phyloP scores from a whole-genome alignment of 805 yeast genomes.

The Blastobotrys robertii region DNA sequence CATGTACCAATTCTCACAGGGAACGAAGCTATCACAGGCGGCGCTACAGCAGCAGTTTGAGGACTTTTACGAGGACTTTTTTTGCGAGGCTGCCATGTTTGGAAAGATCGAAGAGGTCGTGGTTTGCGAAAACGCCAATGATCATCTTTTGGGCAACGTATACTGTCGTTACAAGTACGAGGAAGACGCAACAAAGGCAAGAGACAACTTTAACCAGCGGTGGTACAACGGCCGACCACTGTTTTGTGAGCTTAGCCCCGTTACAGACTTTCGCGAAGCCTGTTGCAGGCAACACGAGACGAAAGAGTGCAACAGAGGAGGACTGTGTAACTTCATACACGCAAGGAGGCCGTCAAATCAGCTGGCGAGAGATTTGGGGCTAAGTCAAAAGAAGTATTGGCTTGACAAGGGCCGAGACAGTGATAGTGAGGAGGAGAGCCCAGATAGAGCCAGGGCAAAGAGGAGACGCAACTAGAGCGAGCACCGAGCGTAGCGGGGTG shows the following conservation, averaged over 20 bases:
- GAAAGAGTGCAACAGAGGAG: constrained; percentile 64
- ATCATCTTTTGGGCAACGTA: constrained; percentile 74
- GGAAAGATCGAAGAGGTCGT: constrained; percentile 51
- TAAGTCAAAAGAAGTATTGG: constrained; percentile 28
- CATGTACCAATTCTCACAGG: constrained; percentile 42
- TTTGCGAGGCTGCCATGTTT: constrained; percentile 43
- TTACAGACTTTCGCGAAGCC: constrained; percentile 57
- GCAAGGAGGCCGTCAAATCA: constrained; percentile 44
- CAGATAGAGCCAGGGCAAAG: no score
- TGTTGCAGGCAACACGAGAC: constrained; percentile 64
- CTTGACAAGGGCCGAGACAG: neutral
- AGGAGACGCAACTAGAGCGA: no score
- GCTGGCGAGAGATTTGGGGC: constrained; percentile 34
- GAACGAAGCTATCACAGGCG: constrained; percentile 23
- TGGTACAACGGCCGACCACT: constrained; percentile 81
- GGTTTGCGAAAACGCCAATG: constrained; percentile 75
- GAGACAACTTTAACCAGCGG: constrained; percentile 54
- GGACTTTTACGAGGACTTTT: constrained; percentile 62
- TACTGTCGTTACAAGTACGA: constrained; percentile 52
- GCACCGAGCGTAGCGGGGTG: no score
- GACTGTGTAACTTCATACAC: constrained; percentile 82
- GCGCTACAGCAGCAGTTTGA: constrained; percentile 43
- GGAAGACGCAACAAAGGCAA: constrained; percentile 51
- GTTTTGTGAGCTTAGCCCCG: constrained; percentile 71
- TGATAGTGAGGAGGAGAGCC: neutral